Percentiles rank a stretch among this genome's conserved stretches.
phyloP scores from a whole-genome alignment of 441 rosid species.

The Adansonia grandidieri region DNA sequence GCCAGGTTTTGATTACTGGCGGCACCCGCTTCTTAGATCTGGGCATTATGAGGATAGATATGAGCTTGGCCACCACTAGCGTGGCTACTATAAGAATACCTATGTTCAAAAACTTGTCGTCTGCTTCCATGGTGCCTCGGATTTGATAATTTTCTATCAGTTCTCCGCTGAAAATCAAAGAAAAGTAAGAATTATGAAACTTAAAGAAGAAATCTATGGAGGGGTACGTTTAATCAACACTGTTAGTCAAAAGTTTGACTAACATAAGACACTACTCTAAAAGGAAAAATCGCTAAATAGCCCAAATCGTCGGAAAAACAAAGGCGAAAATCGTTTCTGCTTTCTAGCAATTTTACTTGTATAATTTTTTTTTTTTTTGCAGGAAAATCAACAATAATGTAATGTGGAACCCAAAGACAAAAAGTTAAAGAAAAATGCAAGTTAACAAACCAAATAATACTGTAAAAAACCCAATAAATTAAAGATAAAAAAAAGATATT shows the following conservation, averaged over 20 bases:
- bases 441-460: background rate
- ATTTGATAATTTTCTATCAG: background rate
- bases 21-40: constrained; percentile 78
- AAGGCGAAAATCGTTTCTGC: background rate
- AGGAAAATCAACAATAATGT: constrained; percentile 1
- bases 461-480: background rate
- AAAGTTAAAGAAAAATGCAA: background rate
- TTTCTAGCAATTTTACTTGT: background rate
- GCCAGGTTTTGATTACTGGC: constrained; percentile 69
- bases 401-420: background rate
- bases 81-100: constrained; percentile 70
- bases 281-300: background rate
- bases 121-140: constrained; percentile 45
- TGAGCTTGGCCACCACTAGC: constrained; percentile 72
- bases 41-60: constrained; percentile 57
- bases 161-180: constrained; percentile 22
- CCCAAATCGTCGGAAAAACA: background rate
- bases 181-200: background rate
- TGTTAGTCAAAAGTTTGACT: constrained; percentile 6
- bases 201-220: background rate
- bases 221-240: background rate
- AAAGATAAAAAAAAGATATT: background rate
- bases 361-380: background rate
- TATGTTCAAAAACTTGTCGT: constrained; percentile 61
- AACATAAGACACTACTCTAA: background rate